Evolutionary conservation across 139 green algal genomes (phyloP).

Genomic region (Coelastrella sp.): DNA sequence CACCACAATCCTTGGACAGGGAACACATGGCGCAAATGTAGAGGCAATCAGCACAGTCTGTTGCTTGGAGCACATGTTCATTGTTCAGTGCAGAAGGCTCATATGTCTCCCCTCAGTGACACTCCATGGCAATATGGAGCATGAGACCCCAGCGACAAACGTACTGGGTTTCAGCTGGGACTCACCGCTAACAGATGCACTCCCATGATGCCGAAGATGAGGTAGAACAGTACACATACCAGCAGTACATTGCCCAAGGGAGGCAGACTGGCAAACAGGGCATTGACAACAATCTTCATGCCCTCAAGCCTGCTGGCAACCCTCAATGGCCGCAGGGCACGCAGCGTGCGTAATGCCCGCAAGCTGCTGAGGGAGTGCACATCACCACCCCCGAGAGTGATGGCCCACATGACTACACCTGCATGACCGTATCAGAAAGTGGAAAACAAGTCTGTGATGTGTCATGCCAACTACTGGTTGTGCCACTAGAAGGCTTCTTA

Average conservation of each 20-base stretch:
- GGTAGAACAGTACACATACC: conserved; percentile 77
- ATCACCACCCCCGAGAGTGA: not conserved
- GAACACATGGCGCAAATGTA: no score
- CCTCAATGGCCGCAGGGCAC: conserved; percentile 70
- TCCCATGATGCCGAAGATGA: conserved; percentile 81
- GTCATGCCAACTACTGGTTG: no score
- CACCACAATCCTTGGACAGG: no score
- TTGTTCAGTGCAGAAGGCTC: not conserved
- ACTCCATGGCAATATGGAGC: no score
- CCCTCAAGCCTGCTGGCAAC: conserved; percentile 63
- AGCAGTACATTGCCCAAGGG: conserved; percentile 73
- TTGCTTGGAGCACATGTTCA: no score
- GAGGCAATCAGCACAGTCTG: no score
- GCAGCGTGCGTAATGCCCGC: conserved; percentile 67
- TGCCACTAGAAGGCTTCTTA: no score
- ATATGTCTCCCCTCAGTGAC: not conserved
- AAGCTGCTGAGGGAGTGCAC: conserved; percentile 50
- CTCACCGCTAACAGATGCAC: conserved; percentile 68
- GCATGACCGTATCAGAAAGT: not conserved
- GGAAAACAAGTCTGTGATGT: not conserved
- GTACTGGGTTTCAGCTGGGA: not conserved
- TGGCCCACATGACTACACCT: conserved; percentile 50
- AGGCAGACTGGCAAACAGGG: conserved; percentile 68
- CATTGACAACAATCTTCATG: conserved; percentile 77
- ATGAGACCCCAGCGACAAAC: not conserved